Percentiles rank a stretch among this genome's conserved stretches.
Conservation (phyloP, 345 rosid species). For the Tarenaya hassleriana region DNA sequence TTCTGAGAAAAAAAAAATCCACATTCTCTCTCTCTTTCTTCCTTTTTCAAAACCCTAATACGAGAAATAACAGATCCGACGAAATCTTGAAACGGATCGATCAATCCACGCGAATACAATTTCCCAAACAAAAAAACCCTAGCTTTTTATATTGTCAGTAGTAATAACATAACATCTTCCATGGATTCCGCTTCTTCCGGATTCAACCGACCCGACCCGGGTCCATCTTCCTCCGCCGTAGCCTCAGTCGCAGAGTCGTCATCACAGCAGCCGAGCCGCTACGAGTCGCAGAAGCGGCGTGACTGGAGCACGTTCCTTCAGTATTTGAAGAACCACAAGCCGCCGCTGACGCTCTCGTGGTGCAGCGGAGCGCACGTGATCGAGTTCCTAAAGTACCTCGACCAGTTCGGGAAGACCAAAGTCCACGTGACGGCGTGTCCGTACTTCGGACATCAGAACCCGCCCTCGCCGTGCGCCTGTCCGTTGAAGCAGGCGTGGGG, state of each 20-base stretch:
- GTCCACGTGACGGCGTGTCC: conserved; percentile 51
- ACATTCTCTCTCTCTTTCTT: too few species aligned
- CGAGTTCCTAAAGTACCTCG: conserved; percentile 62
- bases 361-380: conserved; percentile 71
- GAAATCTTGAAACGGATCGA: too few species aligned
- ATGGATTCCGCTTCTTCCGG: too few species aligned
- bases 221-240: conserved; percentile 10
- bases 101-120: too few species aligned
- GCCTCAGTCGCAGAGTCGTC: conserved; percentile 12
- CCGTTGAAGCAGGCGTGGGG: conserved; percentile 74
- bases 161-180: too few species aligned
- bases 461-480: conserved; percentile 56
- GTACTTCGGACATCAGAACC: conserved; percentile 50
- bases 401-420: conserved; percentile 69
- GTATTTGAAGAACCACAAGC: conserved; percentile 57
- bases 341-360: conserved; percentile 45
- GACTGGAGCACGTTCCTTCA: conserved; percentile 75
- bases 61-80: too few species aligned
- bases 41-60: too few species aligned
- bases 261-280: conserved; percentile 41
- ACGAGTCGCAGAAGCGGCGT: conserved; percentile 63
- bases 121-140: too few species aligned
- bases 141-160: too few species aligned
- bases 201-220: too few species aligned
- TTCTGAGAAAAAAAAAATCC: too few species aligned